Evolutionary conservation across 2,329 filamentous ascomycete species (phyloP), one percentile per base, ranked within the genome.

Genomic region (Thielaviopsis euricoi): DNA sequence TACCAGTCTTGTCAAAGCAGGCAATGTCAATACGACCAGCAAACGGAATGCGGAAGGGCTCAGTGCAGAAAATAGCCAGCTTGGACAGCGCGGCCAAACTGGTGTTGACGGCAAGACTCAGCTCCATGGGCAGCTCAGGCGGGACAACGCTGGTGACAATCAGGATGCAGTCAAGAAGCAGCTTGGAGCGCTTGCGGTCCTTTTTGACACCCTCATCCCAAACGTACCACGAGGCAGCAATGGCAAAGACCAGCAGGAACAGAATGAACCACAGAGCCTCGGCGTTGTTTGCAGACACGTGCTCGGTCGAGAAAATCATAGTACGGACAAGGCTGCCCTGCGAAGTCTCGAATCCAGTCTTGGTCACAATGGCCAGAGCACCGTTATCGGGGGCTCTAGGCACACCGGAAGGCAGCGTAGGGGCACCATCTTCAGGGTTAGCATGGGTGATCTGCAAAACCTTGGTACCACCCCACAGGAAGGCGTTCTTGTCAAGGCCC

Each of bases 291-390:
- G 93, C 93, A n/a, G 91, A 97, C 23, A 98, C 91, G 63, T 91
- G 89, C 71, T 98, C 93, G 1, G 93, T 98, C 1, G 94, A 96
- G 75, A 95, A 98, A 67, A 98, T 98, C 93, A 98, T 98, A 64
- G 93, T 98, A 62, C 93, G 87, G 61, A 98, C 93, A 61, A 98
- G 80, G 71, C 89, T 96, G 62, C 93, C 93, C 72, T 98, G 94
- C 58, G 91, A 97, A 12, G 93, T 98, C 73, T 98, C 94, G 66
- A 98, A 98, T 13, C 93, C 93, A 57, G 93, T 98, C 79, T 96
- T 97, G 67, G 90, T 85, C 52, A 98, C 89, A 62, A 98, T 81
- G 61, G 90, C 93, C 76, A 97, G 81, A 40, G 90, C 93, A 56
- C 93, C 93, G 65, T 93, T 88, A 70, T 98, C 93, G 0, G 94